These are phyloP conservation scores for Drosera capensis DNA, from an alignment of 148 eudicot species.

Conservation along the genomic window DNA sequence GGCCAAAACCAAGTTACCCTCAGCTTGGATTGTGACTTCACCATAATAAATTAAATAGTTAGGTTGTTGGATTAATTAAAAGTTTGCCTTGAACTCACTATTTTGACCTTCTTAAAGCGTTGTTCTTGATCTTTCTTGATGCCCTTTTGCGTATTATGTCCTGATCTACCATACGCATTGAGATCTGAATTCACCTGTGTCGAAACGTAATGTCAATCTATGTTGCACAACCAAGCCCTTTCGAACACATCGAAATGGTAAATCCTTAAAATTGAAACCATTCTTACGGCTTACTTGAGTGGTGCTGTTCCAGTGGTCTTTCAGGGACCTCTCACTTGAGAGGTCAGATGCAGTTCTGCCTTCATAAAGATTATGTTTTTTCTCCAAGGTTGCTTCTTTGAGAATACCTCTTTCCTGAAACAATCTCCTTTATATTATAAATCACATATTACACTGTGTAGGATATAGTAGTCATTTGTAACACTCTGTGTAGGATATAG, in stretches of 20 bases:
- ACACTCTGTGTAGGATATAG: too few relatives aligned
- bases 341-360: constrained; percentile 8
- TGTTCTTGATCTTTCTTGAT: constrained; percentile 10
- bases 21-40: neutral
- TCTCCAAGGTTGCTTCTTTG: constrained; percentile 68
- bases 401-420: constrained; percentile 84
- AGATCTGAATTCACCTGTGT: constrained; percentile 6
- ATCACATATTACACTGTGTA: too few relatives aligned
- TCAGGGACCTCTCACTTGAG: constrained; percentile 20
- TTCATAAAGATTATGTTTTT: constrained; percentile 34
- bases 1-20: neutral
- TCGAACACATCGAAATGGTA: too few relatives aligned
- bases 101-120: constrained; percentile 11
- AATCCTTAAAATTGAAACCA: too few relatives aligned
- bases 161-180: constrained; percentile 10
- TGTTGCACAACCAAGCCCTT: too few relatives aligned
- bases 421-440: too few relatives aligned
- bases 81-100: constrained; percentile 13
- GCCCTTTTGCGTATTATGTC: constrained; percentile 5
- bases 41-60: too few relatives aligned
- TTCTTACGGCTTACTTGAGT: constrained; percentile 5
- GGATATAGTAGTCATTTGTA: too few relatives aligned
- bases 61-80: too few relatives aligned
- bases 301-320: constrained; percentile 9
- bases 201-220: neutral